phyloP scores from a whole-genome alignment of 2,329 filamentous ascomycete species.

The Trichoderma guizhouense region DNA sequence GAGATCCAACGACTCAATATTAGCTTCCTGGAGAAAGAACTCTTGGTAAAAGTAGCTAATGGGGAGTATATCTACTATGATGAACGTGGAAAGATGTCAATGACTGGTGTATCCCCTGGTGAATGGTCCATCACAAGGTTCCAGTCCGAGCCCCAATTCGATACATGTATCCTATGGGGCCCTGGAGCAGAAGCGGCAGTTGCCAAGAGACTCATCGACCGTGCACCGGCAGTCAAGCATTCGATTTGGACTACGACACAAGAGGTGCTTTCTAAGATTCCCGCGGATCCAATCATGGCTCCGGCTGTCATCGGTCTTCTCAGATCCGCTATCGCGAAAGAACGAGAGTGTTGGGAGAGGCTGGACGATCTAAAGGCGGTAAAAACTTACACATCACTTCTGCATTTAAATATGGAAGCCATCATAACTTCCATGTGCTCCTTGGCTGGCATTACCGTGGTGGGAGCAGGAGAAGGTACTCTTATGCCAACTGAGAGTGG shows the following conservation, averaged over 20 bases:
- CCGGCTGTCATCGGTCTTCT: not conserved
- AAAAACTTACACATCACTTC: not conserved
- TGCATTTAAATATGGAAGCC: not conserved
- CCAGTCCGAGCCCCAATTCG: too few species aligned
- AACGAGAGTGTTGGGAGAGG: not conserved
- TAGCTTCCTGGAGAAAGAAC: too few species aligned
- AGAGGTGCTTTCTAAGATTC: not conserved
- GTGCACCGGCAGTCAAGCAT: not conserved
- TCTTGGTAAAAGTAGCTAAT: too few species aligned
- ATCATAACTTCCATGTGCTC: not conserved
- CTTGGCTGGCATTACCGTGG: not conserved
- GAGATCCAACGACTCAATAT: too few species aligned
- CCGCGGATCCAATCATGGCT: accelerated
- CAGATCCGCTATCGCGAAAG: not conserved
- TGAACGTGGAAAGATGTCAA: too few species aligned
- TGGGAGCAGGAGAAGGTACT: too few species aligned
- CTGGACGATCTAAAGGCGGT: not conserved
- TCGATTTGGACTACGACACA: not conserved
- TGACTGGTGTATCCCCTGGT: too few species aligned
- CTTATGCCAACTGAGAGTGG: too few species aligned
- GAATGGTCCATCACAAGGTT: too few species aligned
- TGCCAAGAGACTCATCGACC: not conserved
- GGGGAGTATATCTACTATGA: too few species aligned
- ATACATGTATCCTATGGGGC: not conserved
- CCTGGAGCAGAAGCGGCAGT: not conserved